Conservation (phyloP, 2,329 filamentous ascomycete species). For the Colletotrichum kahawae region DNA sequence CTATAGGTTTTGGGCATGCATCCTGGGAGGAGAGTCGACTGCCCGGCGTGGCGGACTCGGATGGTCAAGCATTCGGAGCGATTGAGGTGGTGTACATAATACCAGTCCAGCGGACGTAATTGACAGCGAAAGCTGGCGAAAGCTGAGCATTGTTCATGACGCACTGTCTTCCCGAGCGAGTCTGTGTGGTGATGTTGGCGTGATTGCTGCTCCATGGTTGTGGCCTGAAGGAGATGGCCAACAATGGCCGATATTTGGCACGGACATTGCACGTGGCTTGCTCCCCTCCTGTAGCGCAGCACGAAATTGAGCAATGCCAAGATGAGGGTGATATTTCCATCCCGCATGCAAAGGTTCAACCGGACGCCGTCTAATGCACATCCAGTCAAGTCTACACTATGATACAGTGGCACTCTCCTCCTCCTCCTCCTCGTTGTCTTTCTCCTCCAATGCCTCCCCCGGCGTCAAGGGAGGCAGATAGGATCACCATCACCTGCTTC, state of each 20-base stretch:
- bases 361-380: slow-evolving; percentile 51
- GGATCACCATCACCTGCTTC: not conserved
- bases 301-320: not conserved
- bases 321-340: not conserved
- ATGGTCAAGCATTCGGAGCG: not conserved
- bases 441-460: not conserved
- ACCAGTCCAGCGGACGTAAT: slow-evolving; percentile 11
- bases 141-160: not conserved
- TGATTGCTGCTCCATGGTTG: not conserved
- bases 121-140: not conserved
- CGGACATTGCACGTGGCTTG: not conserved
- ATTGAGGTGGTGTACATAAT: slow-evolving; percentile 13
- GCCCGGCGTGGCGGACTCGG: slow-evolving; percentile 4
- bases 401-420: slow-evolving; percentile 36
- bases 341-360: slow-evolving; percentile 28
- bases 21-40: not conserved
- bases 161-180: not conserved
- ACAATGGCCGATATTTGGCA: not conserved
- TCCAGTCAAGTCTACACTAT: slow-evolving; percentile 47
- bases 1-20: slow-evolving; percentile 4
- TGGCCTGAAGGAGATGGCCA: not conserved
- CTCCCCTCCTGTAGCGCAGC: not conserved
- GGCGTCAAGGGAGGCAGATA: not conserved
- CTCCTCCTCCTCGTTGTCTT: not conserved
- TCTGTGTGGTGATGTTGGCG: not conserved